A percentile compares a stretch with the other conserved stretches of the same genome.
These are phyloP conservation scores for Canavalia ensiformis DNA, from an alignment of 306 rosid genomes.

Conservation along the genomic window DNA sequence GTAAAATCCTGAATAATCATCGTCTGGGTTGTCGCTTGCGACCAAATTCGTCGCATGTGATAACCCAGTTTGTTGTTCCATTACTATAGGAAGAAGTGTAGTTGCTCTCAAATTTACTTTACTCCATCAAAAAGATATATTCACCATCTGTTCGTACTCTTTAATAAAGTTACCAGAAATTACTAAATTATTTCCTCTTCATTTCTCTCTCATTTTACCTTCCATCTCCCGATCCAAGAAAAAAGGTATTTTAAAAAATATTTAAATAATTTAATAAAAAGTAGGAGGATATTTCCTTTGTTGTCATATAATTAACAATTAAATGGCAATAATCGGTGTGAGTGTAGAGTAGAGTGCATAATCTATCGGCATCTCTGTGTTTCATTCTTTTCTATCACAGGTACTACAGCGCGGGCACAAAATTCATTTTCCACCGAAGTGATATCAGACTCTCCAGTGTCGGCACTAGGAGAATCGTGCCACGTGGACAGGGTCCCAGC, in stretches of 20 bases:
- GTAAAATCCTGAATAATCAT: constrained; percentile 55
- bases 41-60: constrained; percentile 48
- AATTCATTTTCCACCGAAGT: not conserved
- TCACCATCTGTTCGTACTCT: not conserved
- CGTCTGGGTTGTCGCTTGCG: constrained; percentile 56
- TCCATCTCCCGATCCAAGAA: too few species aligned
- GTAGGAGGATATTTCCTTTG: too few species aligned
- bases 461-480: not conserved
- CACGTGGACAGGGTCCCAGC: constrained; percentile 47
- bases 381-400: too few species aligned
- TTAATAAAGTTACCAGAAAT: constrained; percentile 45
- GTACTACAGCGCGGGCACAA: too few species aligned
- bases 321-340: too few species aligned
- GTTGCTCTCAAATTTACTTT: constrained; percentile 32
- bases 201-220: too few species aligned
- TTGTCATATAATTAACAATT: too few species aligned
- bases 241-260: too few species aligned
- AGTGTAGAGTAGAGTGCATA: too few species aligned
- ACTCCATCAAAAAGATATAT: not conserved
- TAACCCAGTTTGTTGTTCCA: constrained; percentile 50
- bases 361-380: too few species aligned
- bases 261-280: too few species aligned
- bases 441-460: constrained; percentile 16
- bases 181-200: not conserved
- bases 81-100: constrained; percentile 43